Base-by-base conservation (phyloP, 2,329 filamentous ascomycete species). In the Berkeleyomyces basicola region DNA sequence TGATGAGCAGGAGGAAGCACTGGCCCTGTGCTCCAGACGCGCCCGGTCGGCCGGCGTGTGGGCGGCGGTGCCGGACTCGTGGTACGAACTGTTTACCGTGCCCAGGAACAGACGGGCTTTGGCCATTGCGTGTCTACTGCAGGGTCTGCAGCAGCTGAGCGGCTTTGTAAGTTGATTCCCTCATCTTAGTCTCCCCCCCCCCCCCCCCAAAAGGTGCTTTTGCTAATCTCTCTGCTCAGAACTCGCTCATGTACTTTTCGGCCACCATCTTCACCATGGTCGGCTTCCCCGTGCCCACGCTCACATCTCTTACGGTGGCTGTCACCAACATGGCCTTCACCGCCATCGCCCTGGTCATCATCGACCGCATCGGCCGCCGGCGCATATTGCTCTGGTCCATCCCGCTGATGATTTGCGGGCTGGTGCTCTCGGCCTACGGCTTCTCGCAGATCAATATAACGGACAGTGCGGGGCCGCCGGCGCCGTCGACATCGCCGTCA, bases 211-310 rank as follows among this genome's bases (percentile, higher is more conserved):
- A 33, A 40, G 14, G 10, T 4, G n/a, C 36, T 9, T 44, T n/a
- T 10, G 23, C 10, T 58, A 44, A 49, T 57, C 16, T 31, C 49
- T 23, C 31, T 42, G 4, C 23, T 33, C 67, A 85, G 81, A 95
- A 96, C 74, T 90, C 87, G 9, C 77, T 96, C 39, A 95, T 95
- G 89, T 95, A 95, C 73, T 95, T 90, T 70, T 90, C 87, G 0
- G 87, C 87, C 3, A 90, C 87, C 6, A 89, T 92, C 39, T 92
- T 92, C 70, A 80, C 82, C 2, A 78, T 90, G 40, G 79, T 95
- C 0, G 86, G 86, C 0, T 95, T 95, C 71, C 78, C 80, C 49
- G 86, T 83, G 62, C 89, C 90, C 4, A 93, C 88, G 0, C 79
- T 92, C 59, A 90, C 87, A 1, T 88, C 88, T 0, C 79, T 95